These are phyloP conservation scores for Phytophthora citrophthora DNA, from an alignment of 352 stramenopile genomes.

Conservation along the genomic window DNA sequence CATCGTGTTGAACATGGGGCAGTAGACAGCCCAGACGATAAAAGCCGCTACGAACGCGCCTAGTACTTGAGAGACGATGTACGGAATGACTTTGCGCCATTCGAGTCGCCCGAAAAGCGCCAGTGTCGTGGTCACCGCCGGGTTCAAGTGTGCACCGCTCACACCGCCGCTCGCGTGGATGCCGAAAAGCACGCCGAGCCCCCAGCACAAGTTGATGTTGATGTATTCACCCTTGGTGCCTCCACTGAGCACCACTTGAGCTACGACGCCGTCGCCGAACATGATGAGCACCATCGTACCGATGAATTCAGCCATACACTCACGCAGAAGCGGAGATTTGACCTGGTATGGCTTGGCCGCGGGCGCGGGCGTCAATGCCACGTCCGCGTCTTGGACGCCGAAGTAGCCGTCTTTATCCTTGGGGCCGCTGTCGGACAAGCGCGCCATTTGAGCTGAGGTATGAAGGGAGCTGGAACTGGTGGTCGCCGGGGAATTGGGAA, in stretches of 20 bases:
- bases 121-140: constrained; percentile 53
- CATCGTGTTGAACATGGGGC: constrained; percentile 45
- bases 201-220: constrained; percentile 70
- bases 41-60: constrained; percentile 46
- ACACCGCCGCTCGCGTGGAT: constrained; percentile 54
- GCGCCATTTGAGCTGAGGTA: constrained; percentile 13
- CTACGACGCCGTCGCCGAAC: constrained; percentile 64
- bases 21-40: constrained; percentile 52
- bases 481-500: constrained; percentile 18
- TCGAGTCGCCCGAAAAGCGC: constrained; percentile 45
- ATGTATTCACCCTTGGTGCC: constrained; percentile 53
- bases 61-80: constrained; percentile 49
- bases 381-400: constrained; percentile 32
- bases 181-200: constrained; percentile 63
- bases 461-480: constrained; percentile 1
- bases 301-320: constrained; percentile 63
- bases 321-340: constrained; percentile 47
- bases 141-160: constrained; percentile 61
- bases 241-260: constrained; percentile 53
- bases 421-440: constrained; percentile 27
- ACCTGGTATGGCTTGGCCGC: constrained; percentile 34
- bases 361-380: constrained; percentile 17
- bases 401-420: constrained; percentile 41
- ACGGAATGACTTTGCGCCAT: constrained; percentile 54
- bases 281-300: constrained; percentile 57